Evolutionary conservation across 352 stramenopile genomes (phyloP), one percentile per base, ranked within the genome.

Genomic region (Saprolegnia diclina): DNA sequence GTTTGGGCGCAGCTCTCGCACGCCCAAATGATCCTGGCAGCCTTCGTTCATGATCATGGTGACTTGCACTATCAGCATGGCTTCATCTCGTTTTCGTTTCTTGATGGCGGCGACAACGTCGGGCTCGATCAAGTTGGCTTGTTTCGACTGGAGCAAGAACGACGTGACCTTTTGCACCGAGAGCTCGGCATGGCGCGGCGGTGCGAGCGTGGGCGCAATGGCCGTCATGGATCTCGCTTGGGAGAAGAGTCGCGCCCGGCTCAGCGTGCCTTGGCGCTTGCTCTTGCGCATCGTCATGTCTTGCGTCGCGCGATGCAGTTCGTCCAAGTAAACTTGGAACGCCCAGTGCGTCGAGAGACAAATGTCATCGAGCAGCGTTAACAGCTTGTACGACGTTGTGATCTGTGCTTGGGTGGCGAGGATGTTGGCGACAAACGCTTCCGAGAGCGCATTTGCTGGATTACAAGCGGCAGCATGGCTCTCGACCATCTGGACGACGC

Each of bases 131-230:
- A 57, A 57, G 32, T 57, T 57, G 7, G 52, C 7, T 14, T 7
- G 7, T 38, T 57, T 38, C 22, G 52, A 38, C 32, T 16, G 22
- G 32, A 57, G 7, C 32, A 57, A 57, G 52, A 57, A 57, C 52
- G 52, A 57, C 13, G 52, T 57, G 52, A 57, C 16, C 32, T 16
- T 57, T 16, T 57, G 52, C 52, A 57, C 22, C 32, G 52, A 57
- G 22, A 57, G 52, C 22, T 16, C 22, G 7, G 52, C 7, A 13
- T 57, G 52, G 16, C 52, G 52, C 32, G 32, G 52, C 52, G 7
- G 7, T 7, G 38, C 38, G 38, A 14, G 38, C 38, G 38, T 14
- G 38, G 38, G 38, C 38, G 14, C 38, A 45, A 45, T 14, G 38
- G 38, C 38, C 7, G 7, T 45, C n/a, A n/a, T n/a, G n/a, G n/a